A percentile compares a stretch with the other conserved stretches of the same genome.
Evolutionary conservation across 192 early-diverging fungal species (phyloP).

Genomic region (Umbelopsis sp.): DNA sequence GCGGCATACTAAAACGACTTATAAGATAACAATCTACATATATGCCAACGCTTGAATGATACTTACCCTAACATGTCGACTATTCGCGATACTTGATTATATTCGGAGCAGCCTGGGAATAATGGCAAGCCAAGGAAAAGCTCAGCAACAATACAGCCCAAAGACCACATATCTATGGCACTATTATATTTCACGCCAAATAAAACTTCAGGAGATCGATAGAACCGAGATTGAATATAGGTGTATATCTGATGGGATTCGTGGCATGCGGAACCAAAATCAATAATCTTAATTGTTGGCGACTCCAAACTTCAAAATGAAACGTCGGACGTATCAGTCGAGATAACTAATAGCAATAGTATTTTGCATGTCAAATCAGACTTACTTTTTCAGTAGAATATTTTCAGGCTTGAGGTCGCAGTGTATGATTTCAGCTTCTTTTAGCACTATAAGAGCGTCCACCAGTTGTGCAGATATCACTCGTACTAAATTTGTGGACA

Average conservation of each 20-base stretch:
- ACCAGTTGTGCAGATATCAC: conserved; percentile 94
- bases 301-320: conserved; percentile 69
- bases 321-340: neutral
- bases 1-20: conserved; percentile 59
- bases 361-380: neutral
- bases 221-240: conserved; percentile 99
- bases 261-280: conserved; percentile 97
- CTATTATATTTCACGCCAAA: conserved; percentile 90
- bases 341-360: neutral
- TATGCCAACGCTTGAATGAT: neutral
- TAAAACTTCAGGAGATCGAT: conserved; percentile 93
- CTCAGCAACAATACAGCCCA: conserved; percentile 96
- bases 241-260: conserved; percentile 93
- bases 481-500: conserved; percentile 92
- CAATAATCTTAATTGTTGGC: conserved; percentile 96
- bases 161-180: conserved; percentile 98
- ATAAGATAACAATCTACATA: neutral
- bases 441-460: conserved; percentile 84
- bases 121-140: conserved; percentile 91
- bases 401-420: conserved; percentile 99
- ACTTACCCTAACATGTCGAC: conserved; percentile 84
- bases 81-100: conserved; percentile 92
- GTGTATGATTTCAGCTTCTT: conserved; percentile 91
- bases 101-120: conserved; percentile 94
- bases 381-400: conserved; percentile 84